Evolutionary conservation across 2,329 filamentous ascomycete genomes (phyloP), one percentile per base, ranked within the genome.

Genomic region (Sclerotinia spermophila): DNA sequence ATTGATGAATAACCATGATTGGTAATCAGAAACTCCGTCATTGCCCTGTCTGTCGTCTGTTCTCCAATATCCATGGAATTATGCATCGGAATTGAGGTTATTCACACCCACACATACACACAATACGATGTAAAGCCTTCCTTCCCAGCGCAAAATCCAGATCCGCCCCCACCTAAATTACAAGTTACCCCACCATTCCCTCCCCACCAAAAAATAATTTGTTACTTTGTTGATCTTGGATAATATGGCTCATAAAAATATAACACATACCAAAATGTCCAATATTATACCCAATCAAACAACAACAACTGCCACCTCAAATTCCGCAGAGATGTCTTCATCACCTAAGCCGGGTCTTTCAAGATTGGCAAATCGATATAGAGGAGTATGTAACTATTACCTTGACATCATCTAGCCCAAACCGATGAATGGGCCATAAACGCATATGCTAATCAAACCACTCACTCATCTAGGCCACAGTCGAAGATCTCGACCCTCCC

Each of bases 401-500:
- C 64, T 44, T 44, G 44, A 13, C 60, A 33, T 58, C 24, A 17
- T 48, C 42, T 6, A 30, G 27, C 30, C 27, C 24, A 30, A 55
- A 35, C 24, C 19, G n/a, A 61, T 68, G n/a, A 30, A 58, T 53
- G 48, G 48, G 48, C 53, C 53, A 17, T 24, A 53, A 13, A 27
- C 33, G 40, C 15, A 11, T 35, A 30, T 30, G 53, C 21, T 69
- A 65, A 69, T 30, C 48, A 21, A 53, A 10, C 44, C 7, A 51
- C 62, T 15, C 7, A 51, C 62, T 15, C 27, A 42, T 19, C 27
- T 77, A 94, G 94, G 94, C 94, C 71, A 97, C 93, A 68, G 92
- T 99, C 74, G 92, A 97, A 86, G 96, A 98, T 82, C 91, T 98
- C 79, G 96, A 98, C 79, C 94, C 95, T 21, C 94, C 95, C 1